Evolutionary conservation across 345 rosid species (phyloP).

Genomic region (Aquilaria sinensis): DNA sequence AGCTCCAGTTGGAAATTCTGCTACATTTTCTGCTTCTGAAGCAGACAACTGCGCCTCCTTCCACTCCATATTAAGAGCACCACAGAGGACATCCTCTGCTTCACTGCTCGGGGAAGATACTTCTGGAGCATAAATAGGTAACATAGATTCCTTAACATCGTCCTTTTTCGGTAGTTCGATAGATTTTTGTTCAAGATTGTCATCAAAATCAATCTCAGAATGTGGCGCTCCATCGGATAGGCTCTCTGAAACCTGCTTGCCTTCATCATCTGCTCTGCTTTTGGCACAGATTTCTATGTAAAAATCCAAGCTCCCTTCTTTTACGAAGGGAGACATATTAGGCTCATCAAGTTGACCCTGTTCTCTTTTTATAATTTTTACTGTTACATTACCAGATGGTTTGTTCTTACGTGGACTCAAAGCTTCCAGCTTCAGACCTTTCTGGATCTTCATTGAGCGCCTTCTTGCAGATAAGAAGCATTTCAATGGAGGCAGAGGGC

Average conservation of each 20-base stretch:
- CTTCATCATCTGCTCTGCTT: constrained; percentile 18
- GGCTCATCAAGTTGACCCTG: constrained; percentile 4
- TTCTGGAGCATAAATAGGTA: constrained; percentile 11
- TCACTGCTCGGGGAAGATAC: constrained; percentile 13
- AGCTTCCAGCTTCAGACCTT: constrained; percentile 34
- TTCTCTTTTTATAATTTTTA: constrained; percentile 8
- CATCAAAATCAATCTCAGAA: constrained; percentile 31
- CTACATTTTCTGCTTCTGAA: constrained; percentile 20
- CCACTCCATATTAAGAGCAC: constrained; percentile 46
- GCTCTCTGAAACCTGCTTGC: constrained; percentile 27
- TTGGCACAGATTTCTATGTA: constrained; percentile 39
- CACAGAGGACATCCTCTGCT: constrained; percentile 18
- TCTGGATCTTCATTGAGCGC: constrained; percentile 52
- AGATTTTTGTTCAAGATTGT: constrained; percentile 1
- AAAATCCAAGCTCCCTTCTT: constrained; percentile 24
- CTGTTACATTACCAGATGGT: constrained; percentile 9
- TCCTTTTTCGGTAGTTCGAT: constrained; percentile 9
- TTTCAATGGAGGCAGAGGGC: constrained; percentile 66
- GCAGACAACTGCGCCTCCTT: constrained; percentile 23
- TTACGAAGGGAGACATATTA: constrained; percentile 9
- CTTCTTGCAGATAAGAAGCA: constrained; percentile 65
- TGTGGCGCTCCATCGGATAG: constrained; percentile 31
- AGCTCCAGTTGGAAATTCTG: constrained; percentile 11
- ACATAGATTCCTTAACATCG: constrained; percentile 10
- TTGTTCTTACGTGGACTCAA: constrained; percentile 20